Base-by-base conservation (phyloP, 495 filamentous ascomycete genomes). In the Cetradonia linearis region DNA sequence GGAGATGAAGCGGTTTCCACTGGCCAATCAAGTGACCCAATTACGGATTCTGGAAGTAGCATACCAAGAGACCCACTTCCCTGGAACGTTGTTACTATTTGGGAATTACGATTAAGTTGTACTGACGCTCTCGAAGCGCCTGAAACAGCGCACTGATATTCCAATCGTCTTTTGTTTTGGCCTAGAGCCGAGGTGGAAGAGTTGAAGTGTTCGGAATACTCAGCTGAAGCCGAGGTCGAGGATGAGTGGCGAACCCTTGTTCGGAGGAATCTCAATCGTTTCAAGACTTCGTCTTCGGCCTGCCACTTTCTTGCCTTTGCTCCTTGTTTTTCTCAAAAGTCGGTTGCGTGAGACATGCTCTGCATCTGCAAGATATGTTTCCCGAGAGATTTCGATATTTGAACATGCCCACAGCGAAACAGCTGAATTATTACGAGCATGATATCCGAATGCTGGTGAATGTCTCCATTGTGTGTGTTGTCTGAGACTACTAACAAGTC, bases 391-490 rank as follows among this genome's bases (percentile, higher is more conserved):
- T 20, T 30, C 13, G 14, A 11, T 31, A 44, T 42, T 28, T 54
- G 31, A 31, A n/a, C 57, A 56, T 23, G 60, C 52, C 65, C 62
- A 67, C 27, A 55, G 16, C 9, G 50, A 62, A 13, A 58, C 62
- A 37, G 67, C 60, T 4, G 69, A 70, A 37, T 63, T 63, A 55
- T 68, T 69, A 20, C 69, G 64, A 20, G 66, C 63, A 55, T 71
- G 63, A 46, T 72, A 64, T 8, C 70, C 69, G 49, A 68, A 69
- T 36, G 61, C 59, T 28, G 70, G 69, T 20, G 68, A 69, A 59
- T 68, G 67, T 55, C 59, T 59, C 56, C 59, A 68, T 28, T 67
- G 57, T 5, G 68, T 65, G 61, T 71, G 68, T 61, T 71, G 59
- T 36, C 69, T 63, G 42, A 72, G 48, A 47, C 65, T 69, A 55